Percentiles rank a stretch among this genome's conserved stretches.
Evolutionary conservation across 495 filamentous ascomycete genomes (phyloP).

Genomic region (Penicillium parvum): DNA sequence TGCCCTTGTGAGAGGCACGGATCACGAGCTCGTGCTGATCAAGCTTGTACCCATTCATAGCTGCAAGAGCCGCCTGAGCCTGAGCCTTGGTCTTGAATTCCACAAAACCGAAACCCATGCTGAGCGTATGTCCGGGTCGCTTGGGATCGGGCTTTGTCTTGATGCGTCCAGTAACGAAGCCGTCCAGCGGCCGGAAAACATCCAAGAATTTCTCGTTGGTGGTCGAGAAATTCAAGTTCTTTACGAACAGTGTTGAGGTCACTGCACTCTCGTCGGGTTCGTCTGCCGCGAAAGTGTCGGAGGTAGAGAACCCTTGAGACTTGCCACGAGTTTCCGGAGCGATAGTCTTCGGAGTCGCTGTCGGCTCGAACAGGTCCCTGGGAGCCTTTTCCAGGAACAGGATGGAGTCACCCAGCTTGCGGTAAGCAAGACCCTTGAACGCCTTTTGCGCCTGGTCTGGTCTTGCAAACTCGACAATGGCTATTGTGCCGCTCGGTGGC

Average conservation of each 20-base stretch:
- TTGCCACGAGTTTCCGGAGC: conserved; percentile 37
- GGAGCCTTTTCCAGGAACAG: conserved; percentile 93
- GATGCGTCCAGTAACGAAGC: conserved; percentile 77
- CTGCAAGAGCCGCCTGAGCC: conserved; percentile 69
- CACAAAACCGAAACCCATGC: conserved; percentile 95
- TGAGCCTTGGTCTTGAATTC: conserved; percentile 76
- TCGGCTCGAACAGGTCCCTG: conserved; percentile 65
- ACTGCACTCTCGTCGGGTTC: conserved; percentile 48
- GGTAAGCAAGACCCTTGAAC: conserved; percentile 78
- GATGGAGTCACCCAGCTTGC: conserved; percentile 84
- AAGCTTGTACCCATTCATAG: conserved; percentile 83
- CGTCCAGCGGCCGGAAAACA: conserved; percentile 73
- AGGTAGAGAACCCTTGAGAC: conserved; percentile 48
- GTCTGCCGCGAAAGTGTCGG: conserved; percentile 52
- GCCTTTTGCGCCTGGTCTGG: conserved; percentile 74
- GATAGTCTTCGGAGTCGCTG: conserved; percentile 21
- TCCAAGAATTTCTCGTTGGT: conserved; percentile 67
- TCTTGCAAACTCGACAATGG: conserved; percentile 81
- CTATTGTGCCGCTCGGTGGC: conserved; percentile 88
- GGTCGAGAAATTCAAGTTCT: conserved; percentile 91
- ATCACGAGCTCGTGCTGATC: conserved; percentile 82
- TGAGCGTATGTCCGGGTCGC: conserved; percentile 73
- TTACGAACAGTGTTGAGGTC: conserved; percentile 80
- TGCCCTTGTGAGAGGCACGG: conserved; percentile 75
- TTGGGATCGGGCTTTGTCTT: conserved; percentile 88